These are phyloP conservation scores for Salix brachista DNA, from an alignment of 345 rosid genomes.

Conservation along the genomic window DNA sequence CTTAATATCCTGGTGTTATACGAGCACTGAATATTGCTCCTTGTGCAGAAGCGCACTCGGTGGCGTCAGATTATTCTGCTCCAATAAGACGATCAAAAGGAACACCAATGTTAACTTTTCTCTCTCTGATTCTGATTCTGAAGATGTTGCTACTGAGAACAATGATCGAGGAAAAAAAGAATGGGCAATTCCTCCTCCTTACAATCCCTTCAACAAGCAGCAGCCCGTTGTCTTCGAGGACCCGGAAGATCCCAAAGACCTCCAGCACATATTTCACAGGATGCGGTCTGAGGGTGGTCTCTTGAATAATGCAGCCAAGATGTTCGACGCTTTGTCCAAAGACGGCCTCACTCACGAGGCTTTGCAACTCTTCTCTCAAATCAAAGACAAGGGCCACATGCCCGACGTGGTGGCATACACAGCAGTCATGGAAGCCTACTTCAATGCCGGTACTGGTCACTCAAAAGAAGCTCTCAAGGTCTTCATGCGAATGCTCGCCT, in stretches of 20 bases:
- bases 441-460: constrained; percentile 50
- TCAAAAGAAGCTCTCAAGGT: constrained; percentile 57
- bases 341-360: constrained; percentile 78
- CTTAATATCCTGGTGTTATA: too few species aligned
- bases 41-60: too few species aligned
- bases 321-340: constrained; percentile 81
- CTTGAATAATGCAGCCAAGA: constrained; percentile 54
- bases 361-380: constrained; percentile 57
- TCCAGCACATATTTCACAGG: constrained; percentile 59
- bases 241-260: constrained; percentile 55
- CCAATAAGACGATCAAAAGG: background rate
- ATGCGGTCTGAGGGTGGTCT: constrained; percentile 56
- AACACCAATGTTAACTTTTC: constrained; percentile 72
- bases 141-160: constrained; percentile 16
- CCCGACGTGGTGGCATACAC: constrained; percentile 74
- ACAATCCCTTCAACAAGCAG: constrained; percentile 56
- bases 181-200: constrained; percentile 56
- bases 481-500: constrained; percentile 59
- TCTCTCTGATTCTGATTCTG: constrained; percentile 44
- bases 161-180: constrained; percentile 10
- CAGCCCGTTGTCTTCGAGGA: constrained; percentile 33
- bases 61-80: too few species aligned
- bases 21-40: too few species aligned
- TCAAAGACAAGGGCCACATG: constrained; percentile 61
- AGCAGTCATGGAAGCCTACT: constrained; percentile 69